Evolutionary conservation across 495 filamentous ascomycete species (phyloP).

Genomic region (Lepidopterella palustris): DNA sequence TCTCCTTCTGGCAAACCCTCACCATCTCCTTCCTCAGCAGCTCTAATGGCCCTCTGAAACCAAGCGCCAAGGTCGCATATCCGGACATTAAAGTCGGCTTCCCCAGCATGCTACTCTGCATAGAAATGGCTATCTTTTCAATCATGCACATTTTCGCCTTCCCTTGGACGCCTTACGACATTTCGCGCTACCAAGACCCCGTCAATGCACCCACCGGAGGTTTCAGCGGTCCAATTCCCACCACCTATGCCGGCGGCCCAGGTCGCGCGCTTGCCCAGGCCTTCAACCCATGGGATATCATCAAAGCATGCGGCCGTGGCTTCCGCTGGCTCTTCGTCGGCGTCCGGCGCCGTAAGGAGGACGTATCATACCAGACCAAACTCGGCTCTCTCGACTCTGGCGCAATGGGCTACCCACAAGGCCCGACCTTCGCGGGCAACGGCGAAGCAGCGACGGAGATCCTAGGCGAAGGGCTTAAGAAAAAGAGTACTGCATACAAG

Average conservation of each 20-base stretch:
- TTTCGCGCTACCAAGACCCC: slow-evolving; percentile 39
- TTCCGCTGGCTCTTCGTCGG: slow-evolving; percentile 79
- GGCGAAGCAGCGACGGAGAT: background rate
- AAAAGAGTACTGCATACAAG: background rate
- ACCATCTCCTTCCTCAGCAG: slow-evolving; percentile 13
- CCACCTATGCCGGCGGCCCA: slow-evolving; percentile 53
- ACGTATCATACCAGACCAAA: slow-evolving; percentile 43
- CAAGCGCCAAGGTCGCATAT: slow-evolving; percentile 54
- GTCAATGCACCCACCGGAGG: slow-evolving; percentile 40
- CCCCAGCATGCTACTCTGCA: slow-evolving; percentile 68
- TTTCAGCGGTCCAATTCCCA: slow-evolving; percentile 11
- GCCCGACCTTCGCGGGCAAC: background rate
- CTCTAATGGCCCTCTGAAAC: slow-evolving; percentile 40
- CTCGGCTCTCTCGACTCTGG: background rate
- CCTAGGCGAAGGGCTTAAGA: background rate
- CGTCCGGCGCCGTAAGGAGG: slow-evolving; percentile 48
- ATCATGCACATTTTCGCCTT: slow-evolving; percentile 80
- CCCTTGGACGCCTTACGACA: slow-evolving; percentile 61
- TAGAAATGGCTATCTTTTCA: slow-evolving; percentile 83
- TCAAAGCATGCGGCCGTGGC: slow-evolving; percentile 70
- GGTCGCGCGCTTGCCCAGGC: slow-evolving; percentile 64
- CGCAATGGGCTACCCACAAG: background rate
- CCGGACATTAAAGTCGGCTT: slow-evolving; percentile 78
- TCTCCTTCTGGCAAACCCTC: slow-evolving; percentile 77
- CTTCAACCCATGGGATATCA: slow-evolving; percentile 77